These are phyloP conservation scores for Russula olivacea DNA, from an alignment of 768 basidiomycete species.

Conservation along the genomic window DNA sequence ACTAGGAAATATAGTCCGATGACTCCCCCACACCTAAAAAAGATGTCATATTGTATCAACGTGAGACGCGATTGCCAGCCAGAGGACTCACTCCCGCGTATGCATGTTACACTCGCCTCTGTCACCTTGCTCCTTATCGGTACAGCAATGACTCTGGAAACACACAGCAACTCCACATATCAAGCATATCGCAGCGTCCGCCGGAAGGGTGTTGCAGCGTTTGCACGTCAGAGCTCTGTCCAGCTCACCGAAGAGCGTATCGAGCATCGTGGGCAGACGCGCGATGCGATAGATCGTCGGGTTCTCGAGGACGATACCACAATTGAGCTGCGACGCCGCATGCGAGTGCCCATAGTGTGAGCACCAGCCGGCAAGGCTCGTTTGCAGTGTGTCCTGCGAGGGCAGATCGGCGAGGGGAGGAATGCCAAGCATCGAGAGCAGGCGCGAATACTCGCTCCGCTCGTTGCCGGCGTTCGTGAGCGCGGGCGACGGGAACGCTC, in stretches of 20 bases:
- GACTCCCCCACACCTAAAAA: slow-evolving; percentile 75
- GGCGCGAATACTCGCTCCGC: slow-evolving; percentile 69
- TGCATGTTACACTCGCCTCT: slow-evolving; percentile 96
- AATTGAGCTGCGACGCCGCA: slow-evolving; percentile 70
- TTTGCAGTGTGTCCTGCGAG: slow-evolving; percentile 81
- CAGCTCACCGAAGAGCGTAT: slow-evolving; percentile 72
- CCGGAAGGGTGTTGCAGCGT: slow-evolving; percentile 72
- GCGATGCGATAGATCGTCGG: slow-evolving; percentile 79
- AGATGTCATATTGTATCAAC: neutral
- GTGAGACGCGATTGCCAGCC: neutral
- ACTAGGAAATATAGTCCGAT: slow-evolving; percentile 88
- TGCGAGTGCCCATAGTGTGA: slow-evolving; percentile 82
- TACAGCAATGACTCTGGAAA: slow-evolving; percentile 89
- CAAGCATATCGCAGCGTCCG: slow-evolving; percentile 85
- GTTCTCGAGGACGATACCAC: slow-evolving; percentile 75
- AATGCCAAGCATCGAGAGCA: slow-evolving; percentile 69
- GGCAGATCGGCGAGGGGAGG: slow-evolving; percentile 75
- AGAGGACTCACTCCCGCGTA: slow-evolving; percentile 56
- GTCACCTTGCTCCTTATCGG: slow-evolving; percentile 55
- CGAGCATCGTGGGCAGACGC: slow-evolving; percentile 73
- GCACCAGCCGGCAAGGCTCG: slow-evolving; percentile 86
- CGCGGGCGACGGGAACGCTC: slow-evolving; percentile 47
- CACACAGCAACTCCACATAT: slow-evolving; percentile 86
- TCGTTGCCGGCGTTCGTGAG: slow-evolving; percentile 38
- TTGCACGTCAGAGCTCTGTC: slow-evolving; percentile 69